Base-by-base conservation (phyloP, 1,284 basidiomycete species). In the Wolfiporia cocos region DNA sequence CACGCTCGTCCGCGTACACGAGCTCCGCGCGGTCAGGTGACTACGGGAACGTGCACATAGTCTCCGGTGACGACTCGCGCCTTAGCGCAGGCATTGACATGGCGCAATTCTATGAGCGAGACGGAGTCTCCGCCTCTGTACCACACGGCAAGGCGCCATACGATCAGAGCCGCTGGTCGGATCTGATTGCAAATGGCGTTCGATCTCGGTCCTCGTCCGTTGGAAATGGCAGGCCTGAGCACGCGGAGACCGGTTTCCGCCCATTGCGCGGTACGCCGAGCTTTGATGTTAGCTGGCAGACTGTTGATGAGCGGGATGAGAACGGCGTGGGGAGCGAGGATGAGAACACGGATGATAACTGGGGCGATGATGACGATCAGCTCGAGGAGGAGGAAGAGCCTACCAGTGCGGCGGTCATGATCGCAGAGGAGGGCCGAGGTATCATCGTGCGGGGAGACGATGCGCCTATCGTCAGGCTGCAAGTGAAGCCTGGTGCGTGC, bases 351-450 rank as follows among this genome's bases (percentile, higher is more conserved):
- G 83, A 86, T 54, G 82, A 84, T 49, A 76, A 82, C 44, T 70
- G 67, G 11, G 50, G 49, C 39, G 57, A 61, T 21, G 72, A 76
- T 23, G 76, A 77, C 20, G 71, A 73, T 26, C 70, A 76, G 6
- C 60, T 64, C 4, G 71, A 74, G 22, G 70, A 74, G n/a, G 57
- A 61, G 22, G 71, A 73, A 34, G 78, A 84, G 43, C 81, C 86
- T 52, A 72, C 81, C 36, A 87, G 86, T 0, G 78, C 83, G 39
- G 86, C 86, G 11, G 70, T 79, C 41, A 74, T 88, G 44, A 67
- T 90, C 38, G 87, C 82, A 24, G 86, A 90, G 55, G 85, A 90
- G 63, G 86, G 86, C 6, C 76, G 82, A 28, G 87, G 86, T 14
- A 66, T 86, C 46, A 90, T 90, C 48, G 80, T 90, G 1, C 77